Conservation (phyloP, 495 filamentous ascomycete genomes). For the Podospora fimiseda region DNA sequence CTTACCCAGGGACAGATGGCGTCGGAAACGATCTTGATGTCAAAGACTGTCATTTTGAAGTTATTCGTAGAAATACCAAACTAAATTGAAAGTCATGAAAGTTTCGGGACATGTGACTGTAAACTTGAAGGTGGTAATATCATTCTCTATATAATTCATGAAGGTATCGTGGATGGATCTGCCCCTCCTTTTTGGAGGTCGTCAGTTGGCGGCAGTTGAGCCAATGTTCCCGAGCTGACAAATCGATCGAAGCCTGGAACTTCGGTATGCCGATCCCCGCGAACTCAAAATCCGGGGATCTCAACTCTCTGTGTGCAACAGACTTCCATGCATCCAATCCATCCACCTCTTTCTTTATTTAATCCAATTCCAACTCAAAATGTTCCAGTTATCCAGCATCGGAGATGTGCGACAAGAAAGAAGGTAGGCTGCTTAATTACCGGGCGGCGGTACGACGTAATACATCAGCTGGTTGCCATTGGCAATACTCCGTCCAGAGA, state of each 20-base stretch:
- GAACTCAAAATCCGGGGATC: not conserved
- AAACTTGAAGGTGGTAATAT: not conserved
- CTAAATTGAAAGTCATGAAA: not conserved
- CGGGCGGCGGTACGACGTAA: not conserved
- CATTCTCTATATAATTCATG: not conserved
- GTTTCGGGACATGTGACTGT: no score
- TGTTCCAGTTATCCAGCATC: no score
- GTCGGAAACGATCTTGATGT: slow-evolving; percentile 70
- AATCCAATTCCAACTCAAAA: not conserved
- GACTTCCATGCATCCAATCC: no score
- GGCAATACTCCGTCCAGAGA: not conserved
- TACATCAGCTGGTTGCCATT: not conserved
- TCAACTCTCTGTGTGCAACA: no score
- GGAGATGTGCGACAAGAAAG: no score
- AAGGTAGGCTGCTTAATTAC: no score
- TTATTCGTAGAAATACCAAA: not conserved
- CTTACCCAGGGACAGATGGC: slow-evolving; percentile 68
- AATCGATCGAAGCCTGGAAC: slow-evolving; percentile 2
- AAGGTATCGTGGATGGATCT: not conserved
- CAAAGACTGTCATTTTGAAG: slow-evolving; percentile 63
- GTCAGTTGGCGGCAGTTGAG: not conserved
- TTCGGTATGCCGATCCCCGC: not conserved
- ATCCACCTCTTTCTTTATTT: no score
- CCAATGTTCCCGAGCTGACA: slow-evolving; percentile 3
- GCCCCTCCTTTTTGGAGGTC: not conserved